A percentile compares a stretch with the other conserved stretches of the same genome.
phyloP scores from a whole-genome alignment of 495 filamentous ascomycete species.

The Daldinia grandis region DNA sequence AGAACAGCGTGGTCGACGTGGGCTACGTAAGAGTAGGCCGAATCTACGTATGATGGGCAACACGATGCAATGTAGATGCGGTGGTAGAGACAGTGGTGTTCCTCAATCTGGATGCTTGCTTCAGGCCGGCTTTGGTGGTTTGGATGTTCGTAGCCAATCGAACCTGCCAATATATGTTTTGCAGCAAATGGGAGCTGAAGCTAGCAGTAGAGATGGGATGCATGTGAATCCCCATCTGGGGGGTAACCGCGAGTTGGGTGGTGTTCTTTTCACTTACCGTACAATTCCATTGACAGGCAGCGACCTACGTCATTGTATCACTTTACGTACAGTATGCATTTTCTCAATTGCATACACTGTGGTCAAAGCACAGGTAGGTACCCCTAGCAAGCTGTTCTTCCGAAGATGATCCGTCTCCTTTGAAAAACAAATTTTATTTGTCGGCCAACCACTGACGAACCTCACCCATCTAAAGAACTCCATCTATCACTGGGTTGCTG shows the following conservation, averaged over 20 bases:
- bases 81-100: neutral
- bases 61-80: neutral
- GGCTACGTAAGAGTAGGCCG: neutral
- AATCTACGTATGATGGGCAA: neutral
- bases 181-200: no score
- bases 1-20: neutral
- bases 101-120: neutral
- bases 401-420: slow-evolving; percentile 25
- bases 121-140: neutral
- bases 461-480: slow-evolving; percentile 10
- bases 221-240: neutral
- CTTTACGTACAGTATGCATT: neutral
- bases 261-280: neutral
- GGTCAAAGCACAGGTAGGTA: neutral
- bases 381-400: slow-evolving; percentile 3
- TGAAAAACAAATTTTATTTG: slow-evolving; percentile 38
- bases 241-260: neutral
- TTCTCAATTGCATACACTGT: slow-evolving; percentile 1
- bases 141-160: neutral
- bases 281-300: slow-evolving; percentile 2
- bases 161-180: neutral
- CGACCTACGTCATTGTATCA: neutral
- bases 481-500: slow-evolving; percentile 14
- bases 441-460: slow-evolving; percentile 31
- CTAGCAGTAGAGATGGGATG: neutral